Evolutionary conservation across 1,284 basidiomycete species (phyloP).

Genomic region (Mycena sp.): DNA sequence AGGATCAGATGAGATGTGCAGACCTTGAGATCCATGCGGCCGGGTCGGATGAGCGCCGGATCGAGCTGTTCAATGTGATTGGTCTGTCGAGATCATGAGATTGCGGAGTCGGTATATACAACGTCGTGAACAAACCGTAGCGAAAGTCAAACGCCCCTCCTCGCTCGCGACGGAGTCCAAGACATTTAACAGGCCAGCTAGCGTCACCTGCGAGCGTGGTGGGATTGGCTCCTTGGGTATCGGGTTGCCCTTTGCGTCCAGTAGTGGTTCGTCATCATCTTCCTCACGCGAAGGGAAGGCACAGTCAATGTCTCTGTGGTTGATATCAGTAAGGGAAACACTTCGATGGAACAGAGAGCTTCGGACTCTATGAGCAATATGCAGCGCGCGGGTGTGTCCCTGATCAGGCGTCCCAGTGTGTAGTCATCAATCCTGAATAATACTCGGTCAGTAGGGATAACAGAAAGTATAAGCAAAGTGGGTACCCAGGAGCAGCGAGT

Average conservation of each 20-base stretch:
- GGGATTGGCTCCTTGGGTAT: slow-evolving; percentile 25
- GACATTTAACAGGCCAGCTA: slow-evolving; percentile 63
- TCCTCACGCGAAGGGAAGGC: slow-evolving; percentile 56
- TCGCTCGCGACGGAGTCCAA: slow-evolving; percentile 66
- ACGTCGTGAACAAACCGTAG: slow-evolving; percentile 51
- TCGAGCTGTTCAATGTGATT: slow-evolving; percentile 35
- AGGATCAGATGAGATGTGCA: background rate
- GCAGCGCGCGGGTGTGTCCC: slow-evolving; percentile 58
- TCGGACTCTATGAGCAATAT: slow-evolving; percentile 59
- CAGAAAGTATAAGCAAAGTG: too few relatives aligned
- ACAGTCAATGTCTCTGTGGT: slow-evolving; percentile 58
- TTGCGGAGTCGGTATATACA: background rate
- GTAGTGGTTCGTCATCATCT: slow-evolving; percentile 44
- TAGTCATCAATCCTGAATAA: slow-evolving; percentile 56
- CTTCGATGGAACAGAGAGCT: background rate
- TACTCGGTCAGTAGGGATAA: background rate
- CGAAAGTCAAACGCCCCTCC: slow-evolving; percentile 64
- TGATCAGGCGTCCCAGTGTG: slow-evolving; percentile 53
- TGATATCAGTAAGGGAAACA: background rate
- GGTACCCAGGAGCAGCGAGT: slow-evolving; percentile 58
- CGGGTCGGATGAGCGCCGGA: slow-evolving; percentile 34
- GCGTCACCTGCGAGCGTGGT: slow-evolving; percentile 49
- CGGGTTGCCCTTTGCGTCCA: slow-evolving; percentile 23
- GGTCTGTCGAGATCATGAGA: slow-evolving; percentile 16
- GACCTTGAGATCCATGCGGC: slow-evolving; percentile 33